phyloP scores from a whole-genome alignment of 73 alveolate genomes.

The Symbiodinium pilosum region DNA sequence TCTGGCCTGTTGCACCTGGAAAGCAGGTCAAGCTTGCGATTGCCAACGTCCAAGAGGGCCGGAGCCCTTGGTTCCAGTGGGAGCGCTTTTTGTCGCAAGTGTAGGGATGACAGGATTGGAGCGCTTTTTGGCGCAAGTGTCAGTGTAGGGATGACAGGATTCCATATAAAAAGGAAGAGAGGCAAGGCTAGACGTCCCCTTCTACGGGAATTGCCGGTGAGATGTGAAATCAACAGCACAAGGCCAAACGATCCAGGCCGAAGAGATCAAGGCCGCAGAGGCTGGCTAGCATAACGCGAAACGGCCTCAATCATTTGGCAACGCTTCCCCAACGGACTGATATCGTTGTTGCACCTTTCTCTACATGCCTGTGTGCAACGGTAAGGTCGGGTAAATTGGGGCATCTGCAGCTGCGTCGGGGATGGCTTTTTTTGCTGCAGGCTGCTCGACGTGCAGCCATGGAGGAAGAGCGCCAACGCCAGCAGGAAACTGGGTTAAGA shows the following conservation, averaged over 20 bases:
- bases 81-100: no score
- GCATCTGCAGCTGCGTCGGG: neutral
- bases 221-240: neutral
- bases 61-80: neutral
- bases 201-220: neutral
- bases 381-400: no score
- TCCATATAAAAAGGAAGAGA: no score
- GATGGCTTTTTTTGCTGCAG: neutral
- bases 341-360: no score
- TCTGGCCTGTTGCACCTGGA: no score
- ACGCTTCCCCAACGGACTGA: no score
- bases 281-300: neutral
- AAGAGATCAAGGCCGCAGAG: slow-evolving; percentile 8
- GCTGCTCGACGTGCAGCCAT: neutral
- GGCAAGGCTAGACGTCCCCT: no score
- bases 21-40: neutral
- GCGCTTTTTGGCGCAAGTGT: no score
- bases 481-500: neutral
- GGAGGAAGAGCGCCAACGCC: slow-evolving; percentile 13
- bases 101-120: no score
- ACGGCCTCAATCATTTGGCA: no score
- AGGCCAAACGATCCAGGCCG: slow-evolving; percentile 1
- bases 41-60: neutral
- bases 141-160: no score
- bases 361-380: no score